phyloP scores from a whole-genome alignment of 129 eudicot species.

The Kitagawia praeruptora region DNA sequence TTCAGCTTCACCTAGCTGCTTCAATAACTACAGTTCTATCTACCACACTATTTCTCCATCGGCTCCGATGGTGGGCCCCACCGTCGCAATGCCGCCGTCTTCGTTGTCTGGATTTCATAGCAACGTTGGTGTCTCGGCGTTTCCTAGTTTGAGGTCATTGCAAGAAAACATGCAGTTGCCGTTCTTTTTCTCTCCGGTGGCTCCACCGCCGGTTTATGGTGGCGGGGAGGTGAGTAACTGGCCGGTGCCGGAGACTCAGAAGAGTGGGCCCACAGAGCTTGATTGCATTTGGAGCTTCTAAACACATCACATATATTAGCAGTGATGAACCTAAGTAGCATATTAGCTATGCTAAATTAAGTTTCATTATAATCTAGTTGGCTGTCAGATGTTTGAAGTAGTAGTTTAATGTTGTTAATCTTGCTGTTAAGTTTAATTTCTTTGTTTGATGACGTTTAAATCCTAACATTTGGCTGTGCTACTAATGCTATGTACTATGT shows the following conservation, averaged over 20 bases:
- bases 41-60: constrained; percentile 32
- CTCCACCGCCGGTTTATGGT: constrained; percentile 26
- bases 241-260: constrained; percentile 47
- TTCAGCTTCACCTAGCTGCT: constrained; percentile 29
- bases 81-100: not conserved
- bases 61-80: not conserved
- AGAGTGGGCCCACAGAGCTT: constrained; percentile 49
- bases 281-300: constrained; percentile 85
- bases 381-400: not conserved
- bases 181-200: constrained; percentile 33
- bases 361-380: not conserved
- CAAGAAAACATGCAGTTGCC: constrained; percentile 70
- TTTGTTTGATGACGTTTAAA: not conserved
- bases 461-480: not conserved
- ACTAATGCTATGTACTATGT: not conserved
- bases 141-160: constrained; percentile 60
- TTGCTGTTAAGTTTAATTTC: not conserved
- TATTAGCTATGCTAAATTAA: not conserved
- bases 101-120: constrained; percentile 15
- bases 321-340: not conserved
- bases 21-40: constrained; percentile 16
- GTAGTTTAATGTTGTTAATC: not conserved
- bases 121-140: constrained; percentile 26
- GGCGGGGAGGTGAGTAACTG: constrained; percentile 30
- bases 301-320: not conserved